Evolutionary conservation across 75 land plant genomes (phyloP), one percentile per base, ranked within the genome.

Genomic region (Chamaecyparis obtusa): DNA sequence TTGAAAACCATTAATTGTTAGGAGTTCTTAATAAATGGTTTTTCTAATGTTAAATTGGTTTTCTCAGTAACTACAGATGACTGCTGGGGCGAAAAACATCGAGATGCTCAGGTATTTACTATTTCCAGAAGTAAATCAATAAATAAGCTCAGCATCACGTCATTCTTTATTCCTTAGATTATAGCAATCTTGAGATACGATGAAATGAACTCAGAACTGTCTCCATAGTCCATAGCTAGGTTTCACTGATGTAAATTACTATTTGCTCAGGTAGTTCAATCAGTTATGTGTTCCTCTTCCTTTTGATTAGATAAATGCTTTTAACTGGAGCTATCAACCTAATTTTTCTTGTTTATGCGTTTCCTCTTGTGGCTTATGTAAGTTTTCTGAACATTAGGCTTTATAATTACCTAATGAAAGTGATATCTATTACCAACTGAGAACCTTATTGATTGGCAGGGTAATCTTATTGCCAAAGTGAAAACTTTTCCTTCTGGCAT

Each of bases 401-500:
- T n/a, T 32, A 10, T 32, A 27, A 71, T 71, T 71, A 32, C 7
- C n/a, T 24, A 27, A 71, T n/a, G 35, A n/a, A n/a, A 71, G 75
- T 2, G 13, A 71, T 6, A 78, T 78, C 7, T 37, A 6, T 3
- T 1, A 37, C 5, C 39, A 1, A 44, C 83, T 37, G 24, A 41
- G 43, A 82, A 82, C 33, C 48, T 44, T 41, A 48, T 39, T 80
- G 33, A 84, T 83, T 81, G 48, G 39, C 90, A 97, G 97, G 96
- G 94, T 19, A 89, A 94, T 85, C 89, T 97, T 30, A 90, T 89
- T 71, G 87, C 97, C 30, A 92, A 87, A 24, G 85, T 88, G 16
- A 86, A 92, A 9, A 93, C 94, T 41, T 97, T 95, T 90, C 97
- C 98, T 27, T 96, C 94, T 4, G 96, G 96, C 21, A 95, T 95